Evolutionary conservation across 306 rosid species (phyloP).

Genomic region (Glycyrrhiza uralensis): DNA sequence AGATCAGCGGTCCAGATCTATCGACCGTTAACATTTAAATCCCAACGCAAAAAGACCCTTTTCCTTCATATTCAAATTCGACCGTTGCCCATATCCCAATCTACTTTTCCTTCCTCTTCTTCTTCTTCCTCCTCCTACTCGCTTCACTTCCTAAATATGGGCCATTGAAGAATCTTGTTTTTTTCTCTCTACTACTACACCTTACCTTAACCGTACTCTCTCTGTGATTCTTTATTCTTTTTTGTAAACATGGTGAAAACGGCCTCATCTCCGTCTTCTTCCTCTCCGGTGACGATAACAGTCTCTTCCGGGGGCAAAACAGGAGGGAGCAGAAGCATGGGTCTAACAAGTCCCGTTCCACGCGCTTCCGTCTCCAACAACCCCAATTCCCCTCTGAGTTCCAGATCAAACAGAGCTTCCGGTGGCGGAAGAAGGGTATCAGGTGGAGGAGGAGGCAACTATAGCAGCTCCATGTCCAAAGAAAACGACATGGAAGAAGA

Average conservation of each 20-base stretch:
- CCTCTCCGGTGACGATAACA: constrained; percentile 78
- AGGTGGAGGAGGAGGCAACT: constrained; percentile 35
- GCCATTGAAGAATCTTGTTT: neutral
- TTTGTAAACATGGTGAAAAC: constrained; percentile 49
- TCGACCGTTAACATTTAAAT: constrained; percentile 57
- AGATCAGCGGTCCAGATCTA: constrained; percentile 35
- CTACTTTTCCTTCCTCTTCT: neutral
- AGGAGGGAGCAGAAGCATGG: constrained; percentile 58
- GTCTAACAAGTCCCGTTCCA: constrained; percentile 69
- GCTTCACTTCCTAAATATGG: constrained; percentile 24
- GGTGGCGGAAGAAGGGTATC: constrained; percentile 39
- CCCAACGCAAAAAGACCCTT: constrained; percentile 6
- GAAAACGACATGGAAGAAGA: constrained; percentile 43
- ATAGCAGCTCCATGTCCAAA: constrained; percentile 35
- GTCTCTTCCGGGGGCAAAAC: constrained; percentile 63
- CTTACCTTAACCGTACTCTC: neutral
- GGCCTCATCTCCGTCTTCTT: constrained; percentile 52
- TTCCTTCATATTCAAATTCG: constrained; percentile 43
- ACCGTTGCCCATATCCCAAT: constrained; percentile 42
- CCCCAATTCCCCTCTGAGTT: constrained; percentile 65
- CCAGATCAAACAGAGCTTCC: constrained; percentile 39
- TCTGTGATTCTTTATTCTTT: neutral
- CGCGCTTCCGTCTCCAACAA: constrained; percentile 66
- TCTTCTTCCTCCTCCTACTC: neutral
- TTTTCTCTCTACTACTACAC: neutral